Conservation (phyloP, 2,329 filamentous ascomycete species). For the Sporothrix dimorphospora region DNA sequence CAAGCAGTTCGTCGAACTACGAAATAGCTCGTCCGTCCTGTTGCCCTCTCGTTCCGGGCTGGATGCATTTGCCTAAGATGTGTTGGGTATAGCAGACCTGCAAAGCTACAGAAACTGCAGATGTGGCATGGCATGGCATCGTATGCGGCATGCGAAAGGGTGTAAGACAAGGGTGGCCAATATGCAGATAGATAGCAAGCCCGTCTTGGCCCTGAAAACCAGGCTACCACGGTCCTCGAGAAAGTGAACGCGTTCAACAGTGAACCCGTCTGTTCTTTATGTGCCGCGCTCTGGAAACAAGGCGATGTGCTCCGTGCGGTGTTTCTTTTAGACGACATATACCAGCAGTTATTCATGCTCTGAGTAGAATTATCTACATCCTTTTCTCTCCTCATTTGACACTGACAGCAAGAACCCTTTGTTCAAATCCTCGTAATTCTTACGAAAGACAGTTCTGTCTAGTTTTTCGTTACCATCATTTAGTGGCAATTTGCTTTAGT, state of each 20-base stretch:
- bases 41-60: background rate
- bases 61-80: constrained; percentile 11
- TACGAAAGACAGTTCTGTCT: background rate
- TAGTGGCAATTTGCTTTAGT: background rate
- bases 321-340: background rate
- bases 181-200: background rate
- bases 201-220: background rate
- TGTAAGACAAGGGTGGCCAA: background rate
- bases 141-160: background rate
- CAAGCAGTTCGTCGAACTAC: background rate
- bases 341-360: background rate
- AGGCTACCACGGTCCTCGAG: background rate
- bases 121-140: background rate
- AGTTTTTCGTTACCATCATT: background rate
- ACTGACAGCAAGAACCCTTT: too few species aligned
- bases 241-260: background rate
- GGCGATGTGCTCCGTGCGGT: background rate
- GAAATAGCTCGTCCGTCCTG: too few species aligned
- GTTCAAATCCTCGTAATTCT: too few species aligned
- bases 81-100: background rate
- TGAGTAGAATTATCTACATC: too few species aligned
- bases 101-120: constrained; percentile 8
- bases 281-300: background rate
- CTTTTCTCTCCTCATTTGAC: too few species aligned
- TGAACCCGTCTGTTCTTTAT: background rate